A percentile compares a stretch with the other conserved stretches of the same genome.
phyloP scores from a whole-genome alignment of 441 rosid species.

The Syzygium malaccense region DNA sequence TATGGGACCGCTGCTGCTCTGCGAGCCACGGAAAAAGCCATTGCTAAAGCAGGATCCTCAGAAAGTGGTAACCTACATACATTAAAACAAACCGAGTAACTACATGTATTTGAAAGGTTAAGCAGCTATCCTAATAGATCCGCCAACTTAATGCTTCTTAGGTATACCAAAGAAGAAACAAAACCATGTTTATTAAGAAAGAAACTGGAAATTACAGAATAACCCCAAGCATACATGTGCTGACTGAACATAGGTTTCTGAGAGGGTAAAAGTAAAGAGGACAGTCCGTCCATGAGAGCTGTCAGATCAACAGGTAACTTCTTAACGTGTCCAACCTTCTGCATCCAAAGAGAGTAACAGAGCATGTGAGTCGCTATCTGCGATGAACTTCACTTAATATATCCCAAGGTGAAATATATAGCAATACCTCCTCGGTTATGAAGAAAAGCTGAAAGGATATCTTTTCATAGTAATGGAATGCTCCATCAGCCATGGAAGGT shows the following conservation, averaged over 20 bases:
- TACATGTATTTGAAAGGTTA: background rate
- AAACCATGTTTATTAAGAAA: background rate
- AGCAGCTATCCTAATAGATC: background rate
- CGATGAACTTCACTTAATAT: slow-evolving; percentile 1
- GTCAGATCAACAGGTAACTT: slow-evolving; percentile 82
- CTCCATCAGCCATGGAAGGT: slow-evolving; percentile 96
- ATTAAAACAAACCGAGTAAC: background rate
- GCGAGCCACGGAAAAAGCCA: slow-evolving; percentile 98
- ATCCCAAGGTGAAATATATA: background rate
- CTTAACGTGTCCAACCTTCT: slow-evolving; percentile 65
- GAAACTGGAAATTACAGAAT: background rate
- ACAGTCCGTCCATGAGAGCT: slow-evolving; percentile 77
- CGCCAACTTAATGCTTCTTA: background rate
- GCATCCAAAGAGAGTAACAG: slow-evolving; percentile 23
- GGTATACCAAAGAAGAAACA: background rate
- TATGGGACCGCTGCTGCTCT: slow-evolving; percentile 97
- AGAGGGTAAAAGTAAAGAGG: slow-evolving; percentile 82
- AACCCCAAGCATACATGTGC: slow-evolving; percentile 44
- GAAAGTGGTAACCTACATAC: slow-evolving; percentile 73
- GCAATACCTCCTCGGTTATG: slow-evolving; percentile 87
- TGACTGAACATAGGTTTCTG: slow-evolving; percentile 75
- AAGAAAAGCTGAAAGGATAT: slow-evolving; percentile 91
- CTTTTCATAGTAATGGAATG: slow-evolving; percentile 93
- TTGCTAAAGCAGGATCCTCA: slow-evolving; percentile 98
- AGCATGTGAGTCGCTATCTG: slow-evolving; percentile 10